Percentiles rank a stretch among this genome's conserved stretches.
Conservation (phyloP, 2,329 filamentous ascomycete genomes). For the Neopestalotiopsis clavispora region DNA sequence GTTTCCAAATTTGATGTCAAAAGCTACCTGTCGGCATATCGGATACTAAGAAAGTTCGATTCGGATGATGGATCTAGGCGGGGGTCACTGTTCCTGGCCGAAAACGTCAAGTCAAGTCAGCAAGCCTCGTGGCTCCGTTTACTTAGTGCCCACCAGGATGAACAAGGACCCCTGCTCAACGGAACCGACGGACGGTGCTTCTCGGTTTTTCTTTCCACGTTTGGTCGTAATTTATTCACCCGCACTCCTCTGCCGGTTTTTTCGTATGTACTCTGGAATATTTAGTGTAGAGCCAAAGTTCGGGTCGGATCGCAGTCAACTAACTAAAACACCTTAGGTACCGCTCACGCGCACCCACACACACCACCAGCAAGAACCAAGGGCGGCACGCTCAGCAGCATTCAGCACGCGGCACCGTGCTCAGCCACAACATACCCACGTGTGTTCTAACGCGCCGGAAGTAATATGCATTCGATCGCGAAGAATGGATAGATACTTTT, state of each 20-base stretch:
- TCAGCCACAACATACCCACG: neutral
- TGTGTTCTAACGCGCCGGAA: neutral
- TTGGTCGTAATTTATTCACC: neutral
- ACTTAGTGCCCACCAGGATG: neutral
- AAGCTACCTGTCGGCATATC: neutral
- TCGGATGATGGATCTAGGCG: neutral
- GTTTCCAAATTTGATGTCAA: neutral
- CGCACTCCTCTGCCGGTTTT: neutral
- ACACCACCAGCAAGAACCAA: neutral
- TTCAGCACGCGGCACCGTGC: too few relatives aligned
- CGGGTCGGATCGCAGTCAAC: neutral
- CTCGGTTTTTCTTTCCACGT: conserved; percentile 2
- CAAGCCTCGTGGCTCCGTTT: neutral
- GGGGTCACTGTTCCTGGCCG: conserved; percentile 4
- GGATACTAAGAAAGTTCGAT: neutral
- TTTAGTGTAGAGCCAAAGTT: neutral
- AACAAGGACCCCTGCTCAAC: neutral
- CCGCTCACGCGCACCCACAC: neutral
- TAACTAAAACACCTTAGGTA: neutral
- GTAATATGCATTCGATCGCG: neutral
- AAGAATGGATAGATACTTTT: neutral
- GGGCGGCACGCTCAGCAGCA: neutral
- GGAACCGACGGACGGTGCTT: neutral
- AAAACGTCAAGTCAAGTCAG: conserved; percentile 5
- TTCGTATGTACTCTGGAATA: neutral